Evolutionary conservation across 805 yeast genomes (phyloP), one percentile per base, ranked within the genome.

Genomic region (Pichia eremophila): DNA sequence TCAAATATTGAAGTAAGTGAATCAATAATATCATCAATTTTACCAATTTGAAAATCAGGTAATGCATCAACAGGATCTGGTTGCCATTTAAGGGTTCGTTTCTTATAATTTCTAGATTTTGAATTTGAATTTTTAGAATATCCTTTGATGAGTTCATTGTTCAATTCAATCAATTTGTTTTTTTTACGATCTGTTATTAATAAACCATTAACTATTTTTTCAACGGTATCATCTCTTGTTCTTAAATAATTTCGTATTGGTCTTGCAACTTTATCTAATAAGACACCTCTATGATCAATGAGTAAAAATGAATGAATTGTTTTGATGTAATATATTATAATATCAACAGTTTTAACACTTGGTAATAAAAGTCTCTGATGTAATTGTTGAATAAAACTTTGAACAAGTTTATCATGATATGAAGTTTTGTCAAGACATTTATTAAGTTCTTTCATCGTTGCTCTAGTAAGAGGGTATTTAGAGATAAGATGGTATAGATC

Each of bases 21-120:
- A 52, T 81, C 88, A 22, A 88, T 79, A 6, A 81, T 74, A 57
- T 86, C 95, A 39, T 77, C 74, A 22, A 75, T 78, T 41, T 73
- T 71, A 11, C 72, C 74, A 50, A 78, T 77, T 41, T 77, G 74
- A 66, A 85, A 88, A 61, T 87, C 95, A 0, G 90, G 86, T n/a
- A 89, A 74, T 0, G 96, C 95, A 65, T 88, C 96, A 15, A 85
- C 74, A 0, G 96, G 96, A 55, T 86, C 95, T 0, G 96, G 96
- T 9, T 63, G 62, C 96, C 96, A 87, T 42, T 74, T 68, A 3
- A 79, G 57, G 54, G 43, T 69, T 58, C 47, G 37, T 32, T 40
- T 43, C 29, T 41, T 42, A 5, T 25, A 14, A 43, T 58, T 50
- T 43, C 14, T 37, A 5, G 47, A 18, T 63, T 53, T 39, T 58